Percentiles rank a stretch among this genome's conserved stretches.
phyloP scores from a whole-genome alignment of 208 protist genomes.

The Phytomonas sp. region DNA sequence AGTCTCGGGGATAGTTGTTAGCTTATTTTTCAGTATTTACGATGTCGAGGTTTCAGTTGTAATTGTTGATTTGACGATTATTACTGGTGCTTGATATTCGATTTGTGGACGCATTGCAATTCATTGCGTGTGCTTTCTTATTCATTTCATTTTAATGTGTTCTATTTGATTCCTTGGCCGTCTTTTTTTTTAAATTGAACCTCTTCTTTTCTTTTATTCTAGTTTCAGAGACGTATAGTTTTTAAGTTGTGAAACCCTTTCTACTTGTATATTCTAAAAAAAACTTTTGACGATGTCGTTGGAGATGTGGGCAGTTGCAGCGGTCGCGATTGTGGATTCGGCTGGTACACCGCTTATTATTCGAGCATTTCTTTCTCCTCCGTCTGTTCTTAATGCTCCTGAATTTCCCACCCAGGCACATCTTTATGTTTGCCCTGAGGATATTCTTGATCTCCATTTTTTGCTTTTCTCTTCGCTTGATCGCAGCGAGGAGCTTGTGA shows the following conservation, averaged over 20 bases:
- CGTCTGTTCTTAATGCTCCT: constrained; percentile 39
- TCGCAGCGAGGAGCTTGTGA: constrained; percentile 51
- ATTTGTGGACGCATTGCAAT: neutral
- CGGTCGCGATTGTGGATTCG: constrained; percentile 50
- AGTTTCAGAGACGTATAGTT: neutral
- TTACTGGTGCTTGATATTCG: neutral
- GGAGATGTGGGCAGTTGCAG: constrained; percentile 67
- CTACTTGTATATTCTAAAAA: constrained; percentile 3
- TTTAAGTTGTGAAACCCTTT: neutral
- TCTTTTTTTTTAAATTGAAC: neutral
- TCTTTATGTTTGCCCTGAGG: constrained; percentile 67
- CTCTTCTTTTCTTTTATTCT: neutral
- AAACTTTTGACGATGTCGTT: constrained; percentile 13
- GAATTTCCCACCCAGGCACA: constrained; percentile 47
- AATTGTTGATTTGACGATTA: neutral
- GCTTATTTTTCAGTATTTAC: no score
- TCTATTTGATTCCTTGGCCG: neutral
- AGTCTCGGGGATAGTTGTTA: no score
- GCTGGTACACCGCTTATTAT: constrained; percentile 52
- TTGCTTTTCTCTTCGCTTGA: constrained; percentile 73
- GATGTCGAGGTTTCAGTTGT: no score
- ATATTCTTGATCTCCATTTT: constrained; percentile 66
- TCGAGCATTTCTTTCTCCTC: constrained; percentile 53
- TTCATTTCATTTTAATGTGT: neutral
- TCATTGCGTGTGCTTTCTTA: neutral